These are phyloP conservation scores for Elasticomyces elasticus DNA, from an alignment of 495 filamentous ascomycete genomes.

Conservation along the genomic window DNA sequence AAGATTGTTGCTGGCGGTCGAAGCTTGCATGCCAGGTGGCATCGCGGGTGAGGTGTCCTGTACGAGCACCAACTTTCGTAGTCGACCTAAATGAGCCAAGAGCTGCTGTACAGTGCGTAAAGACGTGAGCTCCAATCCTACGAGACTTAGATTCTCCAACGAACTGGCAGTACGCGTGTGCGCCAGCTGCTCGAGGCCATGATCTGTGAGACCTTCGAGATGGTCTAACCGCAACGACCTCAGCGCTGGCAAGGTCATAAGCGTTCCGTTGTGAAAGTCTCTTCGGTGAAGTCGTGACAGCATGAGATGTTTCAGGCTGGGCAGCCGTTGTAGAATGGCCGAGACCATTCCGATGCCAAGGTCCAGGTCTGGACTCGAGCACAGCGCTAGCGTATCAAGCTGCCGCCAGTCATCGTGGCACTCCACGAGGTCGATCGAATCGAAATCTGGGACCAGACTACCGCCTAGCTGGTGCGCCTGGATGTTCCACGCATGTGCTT, in stretches of 20 bases:
- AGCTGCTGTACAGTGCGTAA: constrained; percentile 77
- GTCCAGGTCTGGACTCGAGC: constrained; percentile 42
- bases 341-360: constrained; percentile 48
- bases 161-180: constrained; percentile 20
- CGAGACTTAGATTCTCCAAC: constrained; percentile 34
- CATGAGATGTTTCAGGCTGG: constrained; percentile 60
- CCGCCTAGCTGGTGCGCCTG: constrained; percentile 33
- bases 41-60: constrained; percentile 55
- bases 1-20: constrained; percentile 59
- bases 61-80: constrained; percentile 60
- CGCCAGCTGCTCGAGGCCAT: constrained; percentile 64
- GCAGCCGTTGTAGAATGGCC: constrained; percentile 56
- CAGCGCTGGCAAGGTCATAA: constrained; percentile 61
- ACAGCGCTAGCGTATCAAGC: constrained; percentile 65
- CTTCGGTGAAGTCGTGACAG: constrained; percentile 62
- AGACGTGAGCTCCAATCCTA: constrained; percentile 80
- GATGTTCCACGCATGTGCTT: constrained; percentile 73
- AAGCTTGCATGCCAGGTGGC: constrained; percentile 28
- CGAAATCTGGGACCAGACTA: constrained; percentile 7
- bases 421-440: constrained; percentile 52
- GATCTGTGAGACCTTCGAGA: constrained; percentile 65
- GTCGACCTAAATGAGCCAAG: constrained; percentile 51
- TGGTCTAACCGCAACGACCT: constrained; percentile 65
- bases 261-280: constrained; percentile 61
- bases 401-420: constrained; percentile 61